A percentile compares a stretch with the other conserved stretches of the same genome.
phyloP scores from a whole-genome alignment of 1,139 yeast species.

The Taphrina flavorubra region DNA sequence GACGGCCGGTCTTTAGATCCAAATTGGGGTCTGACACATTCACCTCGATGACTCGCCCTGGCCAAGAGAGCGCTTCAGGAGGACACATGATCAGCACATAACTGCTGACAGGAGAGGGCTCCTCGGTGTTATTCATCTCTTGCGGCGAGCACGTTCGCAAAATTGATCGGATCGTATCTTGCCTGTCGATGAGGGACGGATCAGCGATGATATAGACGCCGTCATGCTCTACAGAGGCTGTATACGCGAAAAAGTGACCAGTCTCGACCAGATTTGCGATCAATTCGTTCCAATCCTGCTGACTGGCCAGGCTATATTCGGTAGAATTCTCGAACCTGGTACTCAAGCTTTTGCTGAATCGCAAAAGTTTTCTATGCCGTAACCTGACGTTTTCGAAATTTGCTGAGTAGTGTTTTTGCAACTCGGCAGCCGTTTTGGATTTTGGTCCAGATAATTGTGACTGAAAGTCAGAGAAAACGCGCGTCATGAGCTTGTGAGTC shows the following conservation, averaged over 20 bases:
- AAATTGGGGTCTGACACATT: conserved; percentile 55
- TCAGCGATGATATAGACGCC: conserved; percentile 79
- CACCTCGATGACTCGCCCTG: conserved; percentile 72
- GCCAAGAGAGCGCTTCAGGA: conserved; percentile 88
- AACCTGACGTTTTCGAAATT: conserved; percentile 86
- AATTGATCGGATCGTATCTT: conserved; percentile 53
- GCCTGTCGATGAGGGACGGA: conserved; percentile 58
- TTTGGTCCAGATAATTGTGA: conserved; percentile 74
- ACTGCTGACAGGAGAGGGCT: conserved; percentile 52
- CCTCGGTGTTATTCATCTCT: conserved; percentile 54
- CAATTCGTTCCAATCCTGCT: conserved; percentile 58
- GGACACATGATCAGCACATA: conserved; percentile 80
- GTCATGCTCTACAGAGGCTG: conserved; percentile 72
- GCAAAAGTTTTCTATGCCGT: conserved; percentile 78
- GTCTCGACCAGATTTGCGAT: conserved; percentile 65
- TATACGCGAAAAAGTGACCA: conserved; percentile 78
- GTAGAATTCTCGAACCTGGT: conserved; percentile 78
- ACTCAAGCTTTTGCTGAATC: conserved; percentile 73
- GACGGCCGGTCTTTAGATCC: conserved; percentile 68
- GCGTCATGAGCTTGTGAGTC: conserved; percentile 68
- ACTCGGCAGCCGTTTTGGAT: conserved; percentile 60
- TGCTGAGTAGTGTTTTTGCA: conserved; percentile 79
- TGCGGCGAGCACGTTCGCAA: conserved; percentile 52
- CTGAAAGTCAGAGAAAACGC: conserved; percentile 73
- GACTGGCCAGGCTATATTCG: conserved; percentile 65